phyloP scores from a whole-genome alignment of 2,329 filamentous ascomycete genomes.

The Aureobasidium sp. region DNA sequence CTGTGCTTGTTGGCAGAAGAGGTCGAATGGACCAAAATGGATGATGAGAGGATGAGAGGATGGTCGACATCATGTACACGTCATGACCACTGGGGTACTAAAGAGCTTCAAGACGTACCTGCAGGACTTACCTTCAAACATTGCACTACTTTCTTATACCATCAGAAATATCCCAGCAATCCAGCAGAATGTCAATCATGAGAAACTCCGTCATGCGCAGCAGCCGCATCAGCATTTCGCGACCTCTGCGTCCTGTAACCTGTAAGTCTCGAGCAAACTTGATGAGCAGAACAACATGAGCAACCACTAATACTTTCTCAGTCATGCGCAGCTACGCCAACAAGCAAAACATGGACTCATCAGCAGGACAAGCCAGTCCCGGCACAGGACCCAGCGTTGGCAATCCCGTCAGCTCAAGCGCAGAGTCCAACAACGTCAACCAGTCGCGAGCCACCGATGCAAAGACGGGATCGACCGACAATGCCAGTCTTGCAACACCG shows the following conservation, averaged over 20 bases:
- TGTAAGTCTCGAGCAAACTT: neutral
- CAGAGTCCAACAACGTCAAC: constrained; percentile 19
- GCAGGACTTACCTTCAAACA: neutral
- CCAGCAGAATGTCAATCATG: constrained; percentile 14
- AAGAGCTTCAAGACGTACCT: constrained; percentile 8
- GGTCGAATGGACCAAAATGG: neutral
- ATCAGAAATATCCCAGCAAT: neutral
- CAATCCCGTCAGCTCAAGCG: constrained; percentile 16
- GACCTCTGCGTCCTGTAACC: constrained; percentile 1
- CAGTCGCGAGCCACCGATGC: constrained; percentile 18
- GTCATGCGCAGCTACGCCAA: constrained; percentile 20
- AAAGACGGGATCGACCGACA: constrained; percentile 14
- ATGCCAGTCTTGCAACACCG: constrained; percentile 16
- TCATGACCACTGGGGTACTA: constrained; percentile 12
- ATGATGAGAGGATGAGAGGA: neutral
- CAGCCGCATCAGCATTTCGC: constrained; percentile 1
- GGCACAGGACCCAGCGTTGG: constrained; percentile 22
- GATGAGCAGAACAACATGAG: neutral
- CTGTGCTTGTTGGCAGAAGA: neutral
- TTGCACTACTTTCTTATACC: neutral
- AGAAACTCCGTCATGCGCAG: constrained; percentile 19
- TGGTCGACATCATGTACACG: neutral
- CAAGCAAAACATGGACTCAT: constrained; percentile 13
- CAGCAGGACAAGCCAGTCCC: constrained; percentile 17
- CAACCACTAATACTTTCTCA: neutral